phyloP scores from a whole-genome alignment of 176 grass and related monocot species.

The Elaeis guineensis region DNA sequence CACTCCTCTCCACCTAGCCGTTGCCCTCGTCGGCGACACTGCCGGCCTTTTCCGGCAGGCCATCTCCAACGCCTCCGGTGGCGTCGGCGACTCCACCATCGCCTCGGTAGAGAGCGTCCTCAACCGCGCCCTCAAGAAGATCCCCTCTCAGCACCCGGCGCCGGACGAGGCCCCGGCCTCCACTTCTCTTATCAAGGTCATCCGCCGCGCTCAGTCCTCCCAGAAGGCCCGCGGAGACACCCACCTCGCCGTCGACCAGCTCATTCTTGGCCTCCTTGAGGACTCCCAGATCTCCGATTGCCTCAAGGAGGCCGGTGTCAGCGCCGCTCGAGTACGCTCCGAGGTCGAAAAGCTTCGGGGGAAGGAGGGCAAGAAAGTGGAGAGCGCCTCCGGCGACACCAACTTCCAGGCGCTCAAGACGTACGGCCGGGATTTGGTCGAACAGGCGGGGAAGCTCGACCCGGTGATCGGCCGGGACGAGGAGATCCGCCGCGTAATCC shows the following conservation, averaged over 20 bases:
- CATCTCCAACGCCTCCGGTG: constrained; percentile 34
- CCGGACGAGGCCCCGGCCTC: constrained; percentile 48
- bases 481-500: constrained; percentile 45
- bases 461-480: constrained; percentile 62
- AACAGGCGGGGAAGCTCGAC: constrained; percentile 55
- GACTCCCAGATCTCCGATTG: constrained; percentile 42
- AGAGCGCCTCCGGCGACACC: constrained; percentile 52
- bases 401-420: constrained; percentile 65
- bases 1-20: constrained; percentile 63
- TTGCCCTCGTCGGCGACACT: constrained; percentile 34
- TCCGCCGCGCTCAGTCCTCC: constrained; percentile 55
- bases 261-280: constrained; percentile 48
- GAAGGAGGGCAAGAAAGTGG: constrained; percentile 26
- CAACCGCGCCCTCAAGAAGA: constrained; percentile 36
- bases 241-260: constrained; percentile 49
- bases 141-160: constrained; percentile 52
- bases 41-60: constrained; percentile 51
- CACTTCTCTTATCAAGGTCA: constrained; percentile 47
- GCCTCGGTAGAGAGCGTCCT: constrained; percentile 63
- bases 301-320: constrained; percentile 51
- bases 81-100: constrained; percentile 10
- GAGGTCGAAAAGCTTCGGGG: constrained; percentile 59
- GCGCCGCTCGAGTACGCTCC: constrained; percentile 34
- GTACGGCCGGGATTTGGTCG: constrained; percentile 57
- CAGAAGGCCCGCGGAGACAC: constrained; percentile 22